Evolutionary conservation across 257 asterid genomes (phyloP).

Genomic region (Rauvolfia tetraphylla): DNA sequence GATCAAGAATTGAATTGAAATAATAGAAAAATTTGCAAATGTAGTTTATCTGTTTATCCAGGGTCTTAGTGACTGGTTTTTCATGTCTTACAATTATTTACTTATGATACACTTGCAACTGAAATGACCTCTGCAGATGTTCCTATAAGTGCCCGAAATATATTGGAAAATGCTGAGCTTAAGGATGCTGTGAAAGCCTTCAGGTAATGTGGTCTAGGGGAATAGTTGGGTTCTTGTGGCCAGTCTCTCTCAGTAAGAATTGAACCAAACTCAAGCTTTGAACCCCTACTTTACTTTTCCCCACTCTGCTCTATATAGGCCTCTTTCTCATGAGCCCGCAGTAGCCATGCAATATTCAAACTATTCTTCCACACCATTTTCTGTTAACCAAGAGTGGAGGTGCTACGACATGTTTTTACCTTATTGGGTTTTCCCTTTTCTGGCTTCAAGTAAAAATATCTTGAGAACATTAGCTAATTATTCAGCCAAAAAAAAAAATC

Average conservation of each 20-base stretch:
- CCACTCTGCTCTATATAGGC: neutral
- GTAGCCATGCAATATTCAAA: neutral
- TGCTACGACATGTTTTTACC: no score
- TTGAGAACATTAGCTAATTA: no score
- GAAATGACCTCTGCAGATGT: constrained; percentile 47
- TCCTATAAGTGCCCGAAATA: constrained; percentile 78
- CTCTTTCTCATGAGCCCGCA: neutral
- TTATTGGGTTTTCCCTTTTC: neutral
- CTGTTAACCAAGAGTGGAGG: neutral
- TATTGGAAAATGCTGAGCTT: constrained; percentile 76
- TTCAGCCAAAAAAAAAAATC: neutral
- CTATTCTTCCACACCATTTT: neutral
- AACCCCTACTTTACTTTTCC: neutral
- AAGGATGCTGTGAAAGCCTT: constrained; percentile 79
- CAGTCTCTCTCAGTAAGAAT: neutral
- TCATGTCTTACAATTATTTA: neutral
- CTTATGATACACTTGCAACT: constrained; percentile 16
- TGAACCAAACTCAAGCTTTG: neutral
- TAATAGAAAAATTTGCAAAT: neutral
- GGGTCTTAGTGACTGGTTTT: neutral
- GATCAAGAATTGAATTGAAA: neutral
- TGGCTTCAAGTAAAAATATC: no score
- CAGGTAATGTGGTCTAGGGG: constrained; percentile 37
- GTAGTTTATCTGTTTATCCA: neutral
- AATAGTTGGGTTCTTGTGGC: neutral